These are phyloP conservation scores for Dictyophora rubrovolvata DNA, from an alignment of 768 basidiomycete genomes.

Conservation along the genomic window DNA sequence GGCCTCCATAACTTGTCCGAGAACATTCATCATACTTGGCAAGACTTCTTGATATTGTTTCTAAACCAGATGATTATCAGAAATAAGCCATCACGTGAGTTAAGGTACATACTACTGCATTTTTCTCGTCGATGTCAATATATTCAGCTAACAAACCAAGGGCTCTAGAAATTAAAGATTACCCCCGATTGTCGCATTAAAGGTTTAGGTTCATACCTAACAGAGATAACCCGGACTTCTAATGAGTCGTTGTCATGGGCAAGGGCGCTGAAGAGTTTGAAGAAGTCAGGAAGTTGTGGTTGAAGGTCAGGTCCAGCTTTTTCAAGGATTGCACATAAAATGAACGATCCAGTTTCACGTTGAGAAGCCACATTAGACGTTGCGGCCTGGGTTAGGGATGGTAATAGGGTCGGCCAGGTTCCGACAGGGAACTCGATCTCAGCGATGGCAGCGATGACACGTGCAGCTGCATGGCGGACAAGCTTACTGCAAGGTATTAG, in stretches of 20 bases:
- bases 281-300: slow-evolving; percentile 60
- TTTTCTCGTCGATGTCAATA: slow-evolving; percentile 80
- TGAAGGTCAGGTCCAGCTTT: slow-evolving; percentile 86
- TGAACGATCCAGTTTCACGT: slow-evolving; percentile 87
- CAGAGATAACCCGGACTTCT: slow-evolving; percentile 84
- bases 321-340: slow-evolving; percentile 86
- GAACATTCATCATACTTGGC: slow-evolving; percentile 80
- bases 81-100: background rate
- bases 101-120: slow-evolving; percentile 56
- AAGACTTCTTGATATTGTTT: slow-evolving; percentile 81
- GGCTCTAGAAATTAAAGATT: slow-evolving; percentile 36
- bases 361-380: slow-evolving; percentile 56
- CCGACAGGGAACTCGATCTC: slow-evolving; percentile 71
- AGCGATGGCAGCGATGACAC: slow-evolving; percentile 89
- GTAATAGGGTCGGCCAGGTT: slow-evolving; percentile 80
- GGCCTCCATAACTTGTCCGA: slow-evolving; percentile 70
- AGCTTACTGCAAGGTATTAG: slow-evolving; percentile 47
- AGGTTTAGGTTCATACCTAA: slow-evolving; percentile 39
- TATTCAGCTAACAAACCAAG: slow-evolving; percentile 90
- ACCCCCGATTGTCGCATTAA: background rate
- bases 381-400: slow-evolving; percentile 75
- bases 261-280: slow-evolving; percentile 66
- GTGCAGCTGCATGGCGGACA: slow-evolving; percentile 86
- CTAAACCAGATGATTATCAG: slow-evolving; percentile 26
- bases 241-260: slow-evolving; percentile 76